Evolutionary conservation across 352 stramenopile genomes (phyloP).

Genomic region (Elongisporangium undulatum): DNA sequence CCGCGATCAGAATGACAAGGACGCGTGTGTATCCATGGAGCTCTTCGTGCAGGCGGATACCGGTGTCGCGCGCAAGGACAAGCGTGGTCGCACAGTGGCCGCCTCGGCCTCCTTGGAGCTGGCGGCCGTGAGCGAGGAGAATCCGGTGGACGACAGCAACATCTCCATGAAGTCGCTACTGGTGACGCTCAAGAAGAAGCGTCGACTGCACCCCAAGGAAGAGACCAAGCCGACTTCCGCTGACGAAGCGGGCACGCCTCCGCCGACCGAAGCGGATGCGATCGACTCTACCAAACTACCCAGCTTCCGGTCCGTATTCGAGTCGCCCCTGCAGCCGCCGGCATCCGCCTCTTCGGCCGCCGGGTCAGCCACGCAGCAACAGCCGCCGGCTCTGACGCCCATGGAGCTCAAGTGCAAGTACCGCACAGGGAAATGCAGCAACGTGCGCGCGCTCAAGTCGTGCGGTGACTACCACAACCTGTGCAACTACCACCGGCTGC

Average conservation of each 20-base stretch:
- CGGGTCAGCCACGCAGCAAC: not conserved
- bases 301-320: conserved; percentile 65
- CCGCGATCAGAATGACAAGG: conserved; percentile 6
- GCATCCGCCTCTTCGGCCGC: not conserved
- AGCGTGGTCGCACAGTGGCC: not conserved
- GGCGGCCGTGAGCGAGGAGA: conserved; percentile 1
- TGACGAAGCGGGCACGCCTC: not conserved
- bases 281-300: conserved; percentile 32
- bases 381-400: conserved; percentile 12
- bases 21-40: conserved; percentile 20
- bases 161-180: conserved; percentile 73
- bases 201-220: conserved; percentile 23
- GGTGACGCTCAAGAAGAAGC: conserved; percentile 56
- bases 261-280: conserved; percentile 6
- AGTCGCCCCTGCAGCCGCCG: conserved; percentile 12
- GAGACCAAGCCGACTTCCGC: conserved; percentile 4
- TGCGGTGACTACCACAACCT: conserved; percentile 79
- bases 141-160: conserved; percentile 19
- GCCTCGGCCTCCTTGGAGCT: conserved; percentile 5
- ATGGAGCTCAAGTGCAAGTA: conserved; percentile 74
- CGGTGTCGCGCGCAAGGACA: conserved; percentile 1
- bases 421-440: conserved; percentile 76
- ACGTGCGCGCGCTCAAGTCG: conserved; percentile 66
- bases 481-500: conserved; percentile 78
- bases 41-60: conserved; percentile 19